Percentiles rank a stretch among this genome's conserved stretches.
Evolutionary conservation across 805 yeast genomes (phyloP).

Genomic region (Ogataea thermomethanolica): DNA sequence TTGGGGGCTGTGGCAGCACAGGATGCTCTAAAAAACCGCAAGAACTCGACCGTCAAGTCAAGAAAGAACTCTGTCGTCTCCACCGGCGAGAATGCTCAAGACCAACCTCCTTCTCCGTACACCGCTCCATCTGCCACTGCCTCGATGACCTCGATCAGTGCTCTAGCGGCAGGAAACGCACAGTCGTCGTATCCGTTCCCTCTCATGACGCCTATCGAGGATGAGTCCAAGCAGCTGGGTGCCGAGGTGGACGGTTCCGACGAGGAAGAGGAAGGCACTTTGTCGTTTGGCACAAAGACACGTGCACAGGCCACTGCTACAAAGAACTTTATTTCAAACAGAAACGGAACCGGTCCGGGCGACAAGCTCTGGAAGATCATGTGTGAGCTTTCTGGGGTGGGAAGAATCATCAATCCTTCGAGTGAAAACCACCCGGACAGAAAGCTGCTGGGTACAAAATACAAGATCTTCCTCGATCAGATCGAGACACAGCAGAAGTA

Average conservation of each 20-base stretch:
- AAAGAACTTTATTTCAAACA: conserved; percentile 35
- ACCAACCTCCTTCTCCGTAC: conserved; percentile 58
- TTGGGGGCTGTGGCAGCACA: conserved; percentile 93
- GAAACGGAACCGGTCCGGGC: conserved; percentile 37
- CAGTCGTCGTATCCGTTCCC: conserved; percentile 48
- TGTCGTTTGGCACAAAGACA: conserved; percentile 60
- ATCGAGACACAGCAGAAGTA: conserved; percentile 76
- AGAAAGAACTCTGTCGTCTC: conserved; percentile 31
- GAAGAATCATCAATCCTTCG: conserved; percentile 72
- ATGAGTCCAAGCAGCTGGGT: conserved; percentile 34
- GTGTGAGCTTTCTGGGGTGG: conserved; percentile 81
- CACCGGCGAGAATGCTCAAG: conserved; percentile 9
- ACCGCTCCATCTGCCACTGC: conserved; percentile 82
- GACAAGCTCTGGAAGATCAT: conserved; percentile 81
- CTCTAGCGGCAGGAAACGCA: conserved; percentile 40
- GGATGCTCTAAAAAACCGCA: conserved; percentile 41
- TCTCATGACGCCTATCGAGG: conserved; percentile 37
- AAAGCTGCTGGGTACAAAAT: conserved; percentile 70
- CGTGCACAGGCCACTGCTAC: conserved; percentile 52
- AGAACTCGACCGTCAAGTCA: conserved; percentile 18
- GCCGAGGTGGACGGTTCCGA: conserved; percentile 24
- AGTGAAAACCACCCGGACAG: conserved; percentile 58
- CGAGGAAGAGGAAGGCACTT: conserved; percentile 41
- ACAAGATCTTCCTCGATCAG: conserved; percentile 83
- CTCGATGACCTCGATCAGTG: conserved; percentile 53